Evolutionary conservation across 805 yeast genomes (phyloP), one percentile per base, ranked within the genome.

Genomic region (Metschnikowia hibisci): DNA sequence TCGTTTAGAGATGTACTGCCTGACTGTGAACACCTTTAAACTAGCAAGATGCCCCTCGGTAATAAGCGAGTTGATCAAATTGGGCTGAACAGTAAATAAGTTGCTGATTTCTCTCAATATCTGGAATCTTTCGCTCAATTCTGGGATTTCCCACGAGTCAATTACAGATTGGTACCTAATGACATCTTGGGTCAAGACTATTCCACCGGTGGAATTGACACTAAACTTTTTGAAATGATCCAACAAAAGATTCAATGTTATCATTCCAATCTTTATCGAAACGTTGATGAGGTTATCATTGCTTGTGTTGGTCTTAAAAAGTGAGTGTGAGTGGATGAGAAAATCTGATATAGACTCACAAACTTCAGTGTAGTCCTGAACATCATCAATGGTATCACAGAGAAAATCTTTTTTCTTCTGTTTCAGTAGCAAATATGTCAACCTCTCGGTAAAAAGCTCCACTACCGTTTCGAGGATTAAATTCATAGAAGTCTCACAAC

Each of bases 41-140:
- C 72, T 73, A 1, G 82, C 80, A 48, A 89, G 68, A 53, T 82
- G 87, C 1, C 96, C 93, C 56, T 88, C 96, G 32, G 82, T 80
- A 2, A 88, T 80, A 56, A 89, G 71, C 1, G 95, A 85, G 49
- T 81, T 81, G 42, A 89, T 67, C 53, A 87, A 73, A 44, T 85
- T 85, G 2, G 91, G 84, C 57, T 86, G 93, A 13, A 87, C 95
- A 0, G 95, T 83, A 61, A 82, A 90, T 46, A 90, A 67, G 55
- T 87, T 87, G 26, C 91, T 88, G 47, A 90, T 76, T 52, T 89
- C 96, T 58, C 88, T 78, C 48, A 90, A 66, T 10, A 87, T 73
- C 39, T 79, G 80, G 64, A 86, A 83, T 44, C 76, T 74, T 27
- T 81, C 85, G 4, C 80, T 67, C 23, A 87, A 63, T 32, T 76